Conservation (phyloP, 2,329 filamentous ascomycete species). For the Metarhizium robertsii region DNA sequence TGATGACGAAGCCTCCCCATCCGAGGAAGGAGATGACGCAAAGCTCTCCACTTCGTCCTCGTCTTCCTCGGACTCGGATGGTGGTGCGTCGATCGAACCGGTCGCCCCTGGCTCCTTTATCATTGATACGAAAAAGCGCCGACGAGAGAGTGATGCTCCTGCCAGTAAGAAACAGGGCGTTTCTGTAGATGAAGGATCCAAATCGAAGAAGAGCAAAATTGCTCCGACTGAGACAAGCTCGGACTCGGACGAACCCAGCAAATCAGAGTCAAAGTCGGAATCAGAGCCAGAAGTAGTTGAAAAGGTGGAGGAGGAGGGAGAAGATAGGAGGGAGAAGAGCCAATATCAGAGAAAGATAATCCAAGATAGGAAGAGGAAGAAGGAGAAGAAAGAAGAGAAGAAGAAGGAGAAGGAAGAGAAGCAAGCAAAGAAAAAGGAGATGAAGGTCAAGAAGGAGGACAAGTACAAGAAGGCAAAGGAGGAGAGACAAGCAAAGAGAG, state of each 20-base stretch:
- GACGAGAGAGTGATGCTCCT: slow-evolving; percentile 20
- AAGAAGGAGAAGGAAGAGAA: not conserved
- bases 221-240: slow-evolving; percentile 1
- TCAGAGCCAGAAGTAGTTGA: too few relatives aligned
- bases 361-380: too few relatives aligned
- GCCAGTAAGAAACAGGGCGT: slow-evolving; percentile 15
- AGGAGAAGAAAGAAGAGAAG: too few relatives aligned
- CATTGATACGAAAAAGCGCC: slow-evolving; percentile 22
- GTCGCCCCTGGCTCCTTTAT: slow-evolving; percentile 14
- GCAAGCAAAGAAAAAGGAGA: not conserved
- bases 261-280: not conserved
- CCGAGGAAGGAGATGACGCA: slow-evolving; percentile 10
- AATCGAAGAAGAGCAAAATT: slow-evolving; percentile 1
- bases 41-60: slow-evolving; percentile 7
- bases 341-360: too few relatives aligned
- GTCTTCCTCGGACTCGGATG: slow-evolving; percentile 15
- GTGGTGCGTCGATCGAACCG: slow-evolving; percentile 12
- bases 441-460: not conserved
- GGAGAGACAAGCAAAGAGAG: not conserved
- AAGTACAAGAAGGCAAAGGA: slow-evolving; percentile 2
- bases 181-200: not conserved
- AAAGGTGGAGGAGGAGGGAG: too few relatives aligned
- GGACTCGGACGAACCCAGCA: not conserved
- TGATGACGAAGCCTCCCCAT: slow-evolving; percentile 8
- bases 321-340: too few relatives aligned